These are phyloP conservation scores for Seminavis robusta DNA, from an alignment of 108 stramenopile genomes.

Conservation along the genomic window DNA sequence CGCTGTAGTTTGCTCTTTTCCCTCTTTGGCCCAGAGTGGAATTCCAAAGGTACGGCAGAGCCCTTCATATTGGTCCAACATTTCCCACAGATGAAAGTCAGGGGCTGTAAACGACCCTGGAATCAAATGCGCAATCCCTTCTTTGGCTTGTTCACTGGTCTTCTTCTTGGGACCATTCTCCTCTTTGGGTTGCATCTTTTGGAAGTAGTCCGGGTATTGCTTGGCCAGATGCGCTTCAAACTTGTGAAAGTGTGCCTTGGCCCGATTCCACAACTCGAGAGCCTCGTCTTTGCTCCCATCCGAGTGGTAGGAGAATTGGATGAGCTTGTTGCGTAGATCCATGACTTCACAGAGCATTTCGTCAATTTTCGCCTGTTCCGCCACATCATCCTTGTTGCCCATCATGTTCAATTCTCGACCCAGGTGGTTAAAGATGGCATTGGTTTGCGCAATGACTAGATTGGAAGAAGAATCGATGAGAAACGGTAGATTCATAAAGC, in stretches of 20 bases:
- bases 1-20: too few relatives aligned
- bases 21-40: not conserved
- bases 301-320: slow-evolving; percentile 20
- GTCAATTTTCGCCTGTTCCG: slow-evolving; percentile 21
- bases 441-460: slow-evolving; percentile 27
- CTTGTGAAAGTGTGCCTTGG: slow-evolving; percentile 1
- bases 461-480: slow-evolving; percentile 13
- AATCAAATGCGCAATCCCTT: too few relatives aligned
- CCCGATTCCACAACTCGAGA: too few relatives aligned
- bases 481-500: slow-evolving; percentile 35
- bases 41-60: slow-evolving; percentile 1
- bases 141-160: too few relatives aligned
- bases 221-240: slow-evolving; percentile 19
- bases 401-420: slow-evolving; percentile 27
- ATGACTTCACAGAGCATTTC: slow-evolving; percentile 25
- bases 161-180: too few relatives aligned
- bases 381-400: not conserved
- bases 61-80: slow-evolving; percentile 26
- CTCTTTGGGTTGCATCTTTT: too few relatives aligned
- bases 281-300: not conserved
- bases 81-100: slow-evolving; percentile 39
- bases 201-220: not conserved
- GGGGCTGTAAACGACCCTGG: slow-evolving; percentile 21
- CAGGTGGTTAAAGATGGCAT: slow-evolving; percentile 34
- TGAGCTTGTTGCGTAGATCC: slow-evolving; percentile 32